Conservation (phyloP, 202 grass and related monocot species). For the Brachypodium distachyon region DNA sequence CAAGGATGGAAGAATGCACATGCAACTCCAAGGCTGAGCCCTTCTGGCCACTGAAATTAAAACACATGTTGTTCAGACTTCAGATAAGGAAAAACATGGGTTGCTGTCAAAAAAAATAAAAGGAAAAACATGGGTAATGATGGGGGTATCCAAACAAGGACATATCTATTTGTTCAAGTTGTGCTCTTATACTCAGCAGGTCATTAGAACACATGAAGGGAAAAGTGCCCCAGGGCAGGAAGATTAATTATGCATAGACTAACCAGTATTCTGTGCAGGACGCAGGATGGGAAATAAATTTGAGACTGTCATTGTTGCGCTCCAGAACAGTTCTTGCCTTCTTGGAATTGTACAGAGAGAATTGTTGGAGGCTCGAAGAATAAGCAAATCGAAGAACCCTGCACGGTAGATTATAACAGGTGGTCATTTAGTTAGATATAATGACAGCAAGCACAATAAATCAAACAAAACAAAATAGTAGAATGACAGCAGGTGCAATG, state of each 20-base stretch:
- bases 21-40: not conserved
- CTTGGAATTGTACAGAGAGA: not conserved
- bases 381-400: not conserved
- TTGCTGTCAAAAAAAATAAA: too few species aligned
- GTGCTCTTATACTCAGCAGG: not conserved
- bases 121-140: not conserved
- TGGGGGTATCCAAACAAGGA: not conserved
- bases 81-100: not conserved
- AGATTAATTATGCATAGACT: not conserved
- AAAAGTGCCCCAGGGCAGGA: not conserved
- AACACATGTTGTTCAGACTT: not conserved
- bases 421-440: not conserved
- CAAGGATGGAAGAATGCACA: not conserved
- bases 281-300: too few species aligned
- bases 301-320: too few species aligned
- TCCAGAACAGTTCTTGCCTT: not conserved
- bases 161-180: not conserved
- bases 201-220: not conserved
- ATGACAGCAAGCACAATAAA: not conserved
- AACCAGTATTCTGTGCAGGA: not conserved
- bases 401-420: not conserved
- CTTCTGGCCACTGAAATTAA: not conserved
- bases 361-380: not conserved
- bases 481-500: too few species aligned
- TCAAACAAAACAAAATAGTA: too few species aligned